Evolutionary conservation across 164 flowering plant genomes (phyloP).

Genomic region (Vitis riparia): DNA sequence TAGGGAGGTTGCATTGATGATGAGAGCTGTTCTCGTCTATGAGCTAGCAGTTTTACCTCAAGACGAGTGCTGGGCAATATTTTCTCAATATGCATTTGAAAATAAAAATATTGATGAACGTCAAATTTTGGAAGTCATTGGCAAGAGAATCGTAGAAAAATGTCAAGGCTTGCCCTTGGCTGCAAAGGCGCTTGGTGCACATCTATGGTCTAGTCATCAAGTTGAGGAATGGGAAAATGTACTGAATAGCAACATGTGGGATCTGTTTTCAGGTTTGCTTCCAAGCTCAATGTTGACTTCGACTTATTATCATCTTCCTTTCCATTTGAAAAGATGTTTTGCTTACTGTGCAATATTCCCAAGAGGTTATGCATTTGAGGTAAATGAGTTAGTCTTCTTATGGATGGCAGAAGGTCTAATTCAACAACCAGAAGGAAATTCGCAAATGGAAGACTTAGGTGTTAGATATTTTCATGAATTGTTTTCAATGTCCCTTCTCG

Average conservation of each 20-base stretch:
- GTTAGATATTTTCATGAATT: conserved; percentile 20
- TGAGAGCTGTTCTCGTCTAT: conserved; percentile 9
- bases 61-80: conserved; percentile 28
- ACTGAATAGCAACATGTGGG: no score
- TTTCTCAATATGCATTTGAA: conserved; percentile 21
- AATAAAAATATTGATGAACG: no score
- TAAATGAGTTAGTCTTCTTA: conserved; percentile 7
- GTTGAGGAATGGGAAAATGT: no score
- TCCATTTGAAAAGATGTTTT: conserved; percentile 30
- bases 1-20: conserved; percentile 11
- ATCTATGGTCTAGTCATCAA: no score
- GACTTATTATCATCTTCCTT: no score
- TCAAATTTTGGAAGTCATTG: no score
- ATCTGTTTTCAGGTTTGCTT: no score
- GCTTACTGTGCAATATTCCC: conserved; percentile 30
- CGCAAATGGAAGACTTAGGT: conserved; percentile 27
- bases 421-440: background rate
- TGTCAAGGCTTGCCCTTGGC: no score
- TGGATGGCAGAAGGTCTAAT: conserved; percentile 37
- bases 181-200: no score
- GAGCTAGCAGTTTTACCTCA: no score
- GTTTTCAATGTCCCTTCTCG: conserved; percentile 32
- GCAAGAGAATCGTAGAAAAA: no score
- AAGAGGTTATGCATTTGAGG: conserved; percentile 11
- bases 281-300: no score